Conservation (phyloP, 2,329 filamentous ascomycete genomes). For the Claviceps pazoutovae region DNA sequence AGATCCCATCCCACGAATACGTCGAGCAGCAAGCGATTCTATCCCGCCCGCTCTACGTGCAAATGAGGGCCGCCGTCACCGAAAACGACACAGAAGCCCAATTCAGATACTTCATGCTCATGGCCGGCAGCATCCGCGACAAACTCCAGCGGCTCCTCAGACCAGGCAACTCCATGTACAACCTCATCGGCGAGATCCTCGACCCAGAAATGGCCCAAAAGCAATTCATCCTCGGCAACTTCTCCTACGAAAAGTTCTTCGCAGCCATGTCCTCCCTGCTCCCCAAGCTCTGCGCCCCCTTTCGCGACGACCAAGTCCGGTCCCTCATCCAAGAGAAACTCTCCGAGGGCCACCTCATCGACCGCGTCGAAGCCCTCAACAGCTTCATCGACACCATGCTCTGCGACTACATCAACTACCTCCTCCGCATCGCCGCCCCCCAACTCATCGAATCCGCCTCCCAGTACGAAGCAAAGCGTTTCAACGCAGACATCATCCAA, state of each 20-base stretch:
- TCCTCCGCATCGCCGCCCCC: conserved; percentile 58
- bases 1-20: conserved; percentile 49
- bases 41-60: conserved; percentile 37
- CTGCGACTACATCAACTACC: conserved; percentile 71
- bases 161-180: conserved; percentile 58
- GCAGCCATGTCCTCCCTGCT: conserved; percentile 59
- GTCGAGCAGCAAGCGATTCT: conserved; percentile 40
- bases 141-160: conserved; percentile 61
- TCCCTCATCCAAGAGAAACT: conserved; percentile 49
- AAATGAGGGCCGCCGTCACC: conserved; percentile 49
- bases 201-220: conserved; percentile 57
- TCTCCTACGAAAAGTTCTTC: conserved; percentile 74
- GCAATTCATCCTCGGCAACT: conserved; percentile 57
- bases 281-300: conserved; percentile 67
- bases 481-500: conserved; percentile 48
- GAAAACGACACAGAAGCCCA: conserved; percentile 50
- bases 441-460: conserved; percentile 57
- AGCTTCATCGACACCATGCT: conserved; percentile 65
- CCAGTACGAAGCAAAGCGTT: conserved; percentile 61
- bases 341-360: conserved; percentile 50
- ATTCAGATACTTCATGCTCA: conserved; percentile 53
- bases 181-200: conserved; percentile 59
- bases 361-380: conserved; percentile 61
- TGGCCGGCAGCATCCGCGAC: conserved; percentile 55
- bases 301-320: conserved; percentile 65